phyloP scores from a whole-genome alignment of 805 yeast species.

The Kodamaea hsintzibuensis region DNA sequence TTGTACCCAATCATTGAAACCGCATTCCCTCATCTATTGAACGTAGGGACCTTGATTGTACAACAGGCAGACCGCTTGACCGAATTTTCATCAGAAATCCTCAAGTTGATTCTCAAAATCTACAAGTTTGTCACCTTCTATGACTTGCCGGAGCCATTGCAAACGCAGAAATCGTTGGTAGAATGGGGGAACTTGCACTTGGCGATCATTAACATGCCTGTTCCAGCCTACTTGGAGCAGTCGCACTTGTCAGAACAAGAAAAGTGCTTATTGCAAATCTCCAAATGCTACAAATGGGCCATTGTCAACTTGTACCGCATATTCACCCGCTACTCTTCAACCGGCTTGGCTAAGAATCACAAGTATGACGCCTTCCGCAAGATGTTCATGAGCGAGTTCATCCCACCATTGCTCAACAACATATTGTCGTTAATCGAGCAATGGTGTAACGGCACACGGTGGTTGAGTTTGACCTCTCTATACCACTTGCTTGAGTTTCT shows the following conservation, averaged over 20 bases:
- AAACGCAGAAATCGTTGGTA: conserved; percentile 47
- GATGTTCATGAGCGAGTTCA: conserved; percentile 54
- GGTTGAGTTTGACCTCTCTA: conserved; percentile 69
- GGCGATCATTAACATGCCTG: conserved; percentile 55
- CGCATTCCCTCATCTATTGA: conserved; percentile 65
- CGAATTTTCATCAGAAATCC: conserved; percentile 62
- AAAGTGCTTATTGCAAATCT: conserved; percentile 62
- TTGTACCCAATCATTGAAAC: conserved; percentile 48
- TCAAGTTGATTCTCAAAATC: conserved; percentile 69
- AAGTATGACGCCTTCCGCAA: conserved; percentile 61
- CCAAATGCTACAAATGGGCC: conserved; percentile 78
- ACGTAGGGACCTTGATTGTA: conserved; percentile 60
- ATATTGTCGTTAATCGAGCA: conserved; percentile 65
- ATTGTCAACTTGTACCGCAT: conserved; percentile 73
- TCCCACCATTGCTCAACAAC: conserved; percentile 71
- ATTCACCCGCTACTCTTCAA: conserved; percentile 69
- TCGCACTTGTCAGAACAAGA: conserved; percentile 56
- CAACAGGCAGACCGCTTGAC: conserved; percentile 22
- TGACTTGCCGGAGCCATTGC: conserved; percentile 68
- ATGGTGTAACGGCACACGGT: conserved; percentile 67
- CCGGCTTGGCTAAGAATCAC: conserved; percentile 44
- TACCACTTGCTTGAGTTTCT: conserved; percentile 58
- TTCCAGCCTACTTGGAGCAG: conserved; percentile 54
- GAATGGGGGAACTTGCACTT: conserved; percentile 81
- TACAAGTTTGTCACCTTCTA: conserved; percentile 75